Base-by-base conservation (phyloP, 2,329 filamentous ascomycete genomes). In the Dactylellina cionopaga region DNA sequence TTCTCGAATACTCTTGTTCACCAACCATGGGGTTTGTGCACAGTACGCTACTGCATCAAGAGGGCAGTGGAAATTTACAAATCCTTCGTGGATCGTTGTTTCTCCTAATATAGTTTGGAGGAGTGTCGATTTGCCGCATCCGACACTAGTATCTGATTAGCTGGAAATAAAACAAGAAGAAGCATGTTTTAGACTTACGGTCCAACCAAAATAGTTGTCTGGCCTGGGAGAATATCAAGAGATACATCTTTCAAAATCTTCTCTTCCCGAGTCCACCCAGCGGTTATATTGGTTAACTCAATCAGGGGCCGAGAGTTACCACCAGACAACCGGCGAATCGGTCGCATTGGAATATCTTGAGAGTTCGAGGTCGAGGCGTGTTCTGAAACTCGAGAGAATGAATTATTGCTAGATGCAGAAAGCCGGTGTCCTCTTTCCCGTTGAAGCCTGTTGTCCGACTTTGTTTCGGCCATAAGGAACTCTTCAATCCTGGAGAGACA, bases 101-200 rank as follows among this genome's bases (percentile, higher is more conserved):
- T 82, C 0, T 81, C 81, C 59, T 0, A 83, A 70, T 0, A 84
- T 75, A 0, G 79, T 79, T 25, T 81, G 78, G 11, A 83, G 74
- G 0, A 83, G 73, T 0, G 79, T 80, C 0, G 81, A 81, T 59
- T 84, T 84, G 13, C 83, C 82, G 24, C 81, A 81, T 1, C 82
- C 83, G 0, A 83, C 81, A 3, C 69, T 74, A 6, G n/a, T 2
- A 22, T 44, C 5, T 7, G 3, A 13, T 60, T 11, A 64, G 47
- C 13, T 29, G 22, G 13, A 29, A 5, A 15, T 3, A 47, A 7
- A 31, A 5, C 6, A 25, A 29, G 29, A n/a, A 11, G 13, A 22
- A 11, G 5, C 3, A 10, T 4, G 2, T 15, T 29, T n/a, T 1
- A 5, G 15, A 63, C 69, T 22, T 68, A 74, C 69, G 69, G 60